Evolutionary conservation across 2,329 filamentous ascomycete genomes (phyloP), one percentile per base, ranked within the genome.

Genomic region (Botryotinia calthae): DNA sequence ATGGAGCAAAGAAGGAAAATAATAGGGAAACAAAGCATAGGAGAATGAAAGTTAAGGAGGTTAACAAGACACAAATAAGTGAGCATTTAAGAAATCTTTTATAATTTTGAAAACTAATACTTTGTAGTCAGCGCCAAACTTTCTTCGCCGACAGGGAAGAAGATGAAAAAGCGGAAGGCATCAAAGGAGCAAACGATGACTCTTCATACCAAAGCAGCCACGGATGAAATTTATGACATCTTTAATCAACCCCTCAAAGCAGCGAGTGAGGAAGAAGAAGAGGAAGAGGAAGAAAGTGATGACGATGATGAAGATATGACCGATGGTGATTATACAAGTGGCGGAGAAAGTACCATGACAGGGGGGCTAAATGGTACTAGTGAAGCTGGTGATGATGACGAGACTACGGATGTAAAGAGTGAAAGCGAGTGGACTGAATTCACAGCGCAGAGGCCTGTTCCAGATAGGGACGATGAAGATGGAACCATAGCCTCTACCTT

Each of bases 211-310:
- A 93, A 89, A 78, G 95, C 96, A 76, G 96, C 96, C 7, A 98
- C 95, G 75, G 95, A 98, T 78, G 96, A 99, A 78, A 98, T 99
- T 70, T 98, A 98, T 79, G 94, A 94, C 73, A 93, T 99, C 65
- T 99, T 98, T 83, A 98, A 96, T 79, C 93, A 96, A 73, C 95
- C 96, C 2, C 82, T 95, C 31, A 83, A 84, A 72, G 81, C 76
- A 74, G 79, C 76, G 25, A 76, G 79, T 67, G 79, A 82, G 42
- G 77, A 79, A 65, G 79, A 82, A 44, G 79, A 81, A 1, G 70
- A 72, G 8, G 70, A 72, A 14, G 63, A 82, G 42, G 81, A 82
- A 40, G 88, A 88, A 25, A 88, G 86, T 73, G 88, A 88, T 44
- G 86, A 92, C 76, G 91, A 94, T 77, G 86, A 83, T 66, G 86